Evolutionary conservation across 352 stramenopile genomes (phyloP), one percentile per base, ranked within the genome.

Genomic region (Phytopythium kandeliae): DNA sequence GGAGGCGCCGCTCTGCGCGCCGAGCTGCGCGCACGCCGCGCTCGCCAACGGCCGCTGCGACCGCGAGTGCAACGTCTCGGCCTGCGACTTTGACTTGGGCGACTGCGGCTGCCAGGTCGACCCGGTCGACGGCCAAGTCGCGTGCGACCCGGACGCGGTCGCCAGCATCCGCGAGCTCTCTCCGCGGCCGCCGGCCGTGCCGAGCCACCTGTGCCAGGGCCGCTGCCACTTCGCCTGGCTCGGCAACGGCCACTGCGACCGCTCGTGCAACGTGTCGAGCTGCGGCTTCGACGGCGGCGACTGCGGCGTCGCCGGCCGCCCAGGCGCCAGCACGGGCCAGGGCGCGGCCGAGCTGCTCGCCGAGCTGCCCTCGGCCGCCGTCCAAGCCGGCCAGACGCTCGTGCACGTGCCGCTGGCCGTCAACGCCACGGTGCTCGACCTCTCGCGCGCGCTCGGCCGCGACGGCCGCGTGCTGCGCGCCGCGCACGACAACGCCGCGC

Each of bases 21-120:
- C 67, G 3, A 69, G 77, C n/a, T 98, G 92, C 59, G 73, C 62
- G 63, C 75, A 93, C 12, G 58, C 51, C 12, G 79, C 61, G 33
- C 67, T 97, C 31, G 68, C 69, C 28, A 96, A 98, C 67, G 85
- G 81, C 21, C 62, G 74, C 9, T 98, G 92, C 60, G 92, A 98
- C 55, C 54, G 69, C 31, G 61, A 81, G 44, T 98, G 94, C 62
- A 96, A 98, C 47, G 81, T 80, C 34, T 83, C 71, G 33, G 63
- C 69, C 9, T 98, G 94, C 58, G 86, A 87, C 49, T 98, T 86
- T 51, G 94, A 98, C 59, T 89, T 92, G 64, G 94, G 92, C 17
- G 94, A 98, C 67, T 98, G 94, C 63, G 86, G 88, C 36, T 91
- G 87, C 57, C 62, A 87, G 21, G 74, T 90, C 37, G 65, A 65